Evolutionary conservation across 2,329 filamentous ascomycete genomes (phyloP).

Genomic region (Pestalotiopsis sp.): DNA sequence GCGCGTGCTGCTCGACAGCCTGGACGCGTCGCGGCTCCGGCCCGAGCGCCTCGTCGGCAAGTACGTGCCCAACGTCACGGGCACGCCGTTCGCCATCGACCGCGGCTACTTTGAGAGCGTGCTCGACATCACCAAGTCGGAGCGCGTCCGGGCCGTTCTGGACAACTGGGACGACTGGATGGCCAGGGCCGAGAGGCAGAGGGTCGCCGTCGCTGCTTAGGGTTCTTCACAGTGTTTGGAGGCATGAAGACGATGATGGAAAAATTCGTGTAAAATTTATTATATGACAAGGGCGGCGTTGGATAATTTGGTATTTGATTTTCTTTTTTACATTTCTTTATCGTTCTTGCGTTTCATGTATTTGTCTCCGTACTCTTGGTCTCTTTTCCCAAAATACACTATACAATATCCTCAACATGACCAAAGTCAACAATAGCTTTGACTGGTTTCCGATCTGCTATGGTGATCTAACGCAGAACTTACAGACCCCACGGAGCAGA

Average conservation of each 20-base stretch:
- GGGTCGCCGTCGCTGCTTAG: neutral
- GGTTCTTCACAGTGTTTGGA: neutral
- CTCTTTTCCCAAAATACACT: no score
- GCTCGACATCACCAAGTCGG: constrained; percentile 22
- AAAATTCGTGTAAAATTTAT: neutral
- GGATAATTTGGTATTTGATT: neutral
- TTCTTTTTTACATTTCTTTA: neutral
- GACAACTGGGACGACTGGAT: constrained; percentile 34
- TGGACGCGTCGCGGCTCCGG: constrained; percentile 25
- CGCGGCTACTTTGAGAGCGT: constrained; percentile 28
- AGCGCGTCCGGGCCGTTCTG: constrained; percentile 22
- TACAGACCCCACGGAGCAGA: no score
- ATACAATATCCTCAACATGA: no score
- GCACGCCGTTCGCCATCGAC: constrained; percentile 30
- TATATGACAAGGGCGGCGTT: neutral
- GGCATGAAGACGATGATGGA: no score
- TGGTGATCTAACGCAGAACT: no score
- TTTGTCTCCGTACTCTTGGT: neutral
- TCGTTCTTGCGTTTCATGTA: neutral
- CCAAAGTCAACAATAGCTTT: no score
- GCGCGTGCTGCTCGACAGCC: constrained; percentile 25
- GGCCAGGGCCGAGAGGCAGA: constrained; percentile 13
- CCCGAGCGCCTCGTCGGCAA: constrained; percentile 30
- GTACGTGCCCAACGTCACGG: constrained; percentile 38
- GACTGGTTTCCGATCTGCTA: no score